Conservation (phyloP, 495 filamentous ascomycete genomes). For the Penicillium antarcticum region DNA sequence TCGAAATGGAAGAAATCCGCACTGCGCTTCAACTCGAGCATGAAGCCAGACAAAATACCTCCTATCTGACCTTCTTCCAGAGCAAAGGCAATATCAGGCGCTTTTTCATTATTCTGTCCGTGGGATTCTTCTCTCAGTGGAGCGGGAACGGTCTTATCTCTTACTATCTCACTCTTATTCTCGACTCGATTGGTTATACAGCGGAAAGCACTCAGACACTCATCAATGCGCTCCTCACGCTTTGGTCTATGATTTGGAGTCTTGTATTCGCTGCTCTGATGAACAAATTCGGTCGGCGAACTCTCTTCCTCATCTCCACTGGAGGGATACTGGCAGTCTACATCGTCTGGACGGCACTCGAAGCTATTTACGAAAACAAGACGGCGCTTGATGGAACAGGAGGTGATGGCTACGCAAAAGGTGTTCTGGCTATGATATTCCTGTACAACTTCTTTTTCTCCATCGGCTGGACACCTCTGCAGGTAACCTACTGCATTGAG, state of each 20-base stretch:
- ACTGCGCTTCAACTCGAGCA: conserved; percentile 24
- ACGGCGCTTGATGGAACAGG: neutral
- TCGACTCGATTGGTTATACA: conserved; percentile 34
- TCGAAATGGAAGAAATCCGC: conserved; percentile 27
- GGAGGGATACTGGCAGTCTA: conserved; percentile 55
- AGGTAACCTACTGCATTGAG: conserved; percentile 50
- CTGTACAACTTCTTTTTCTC: neutral
- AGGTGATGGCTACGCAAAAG: conserved; percentile 5
- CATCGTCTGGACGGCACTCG: conserved; percentile 53
- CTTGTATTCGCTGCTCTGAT: conserved; percentile 50
- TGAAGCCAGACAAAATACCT: conserved; percentile 25
- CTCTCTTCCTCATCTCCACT: conserved; percentile 56
- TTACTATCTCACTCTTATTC: conserved; percentile 44
- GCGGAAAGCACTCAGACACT: conserved; percentile 25
- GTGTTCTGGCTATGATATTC: conserved; percentile 17
- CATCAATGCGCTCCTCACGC: conserved; percentile 24
- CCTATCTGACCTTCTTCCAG: conserved; percentile 4
- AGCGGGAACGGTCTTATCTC: conserved; percentile 27
- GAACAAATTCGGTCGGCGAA: conserved; percentile 55
- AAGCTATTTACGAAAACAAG: conserved; percentile 5
- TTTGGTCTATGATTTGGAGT: conserved; percentile 46
- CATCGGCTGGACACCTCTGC: neutral
- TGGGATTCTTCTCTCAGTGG: conserved; percentile 10
- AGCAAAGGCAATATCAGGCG: conserved; percentile 3
- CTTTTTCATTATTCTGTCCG: conserved; percentile 3